Evolutionary conservation across 2,329 filamentous ascomycete genomes (phyloP), one percentile per base, ranked within the genome.

Genomic region (Fusarium redolens): DNA sequence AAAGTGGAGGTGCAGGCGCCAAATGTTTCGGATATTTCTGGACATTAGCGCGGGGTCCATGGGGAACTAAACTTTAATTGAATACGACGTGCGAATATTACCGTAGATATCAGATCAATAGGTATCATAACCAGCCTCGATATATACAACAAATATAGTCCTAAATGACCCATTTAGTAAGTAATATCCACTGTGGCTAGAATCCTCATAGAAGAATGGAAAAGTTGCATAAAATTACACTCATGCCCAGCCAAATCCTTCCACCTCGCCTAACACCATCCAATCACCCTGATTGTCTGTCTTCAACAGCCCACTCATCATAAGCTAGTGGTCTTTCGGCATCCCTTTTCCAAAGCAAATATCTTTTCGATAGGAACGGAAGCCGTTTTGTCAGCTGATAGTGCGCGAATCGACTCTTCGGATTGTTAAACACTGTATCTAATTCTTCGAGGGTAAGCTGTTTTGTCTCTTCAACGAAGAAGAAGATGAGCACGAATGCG

Each of bases 381-480:
- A 83, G 65, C 57, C 83, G 81, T 17, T 70, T 57, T 0, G 65
- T 50, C 4, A 82, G 43, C 70, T 85, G 83, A 56, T 82, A 81
- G 7, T 69, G 71, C 31, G 82, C 80, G 57, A 85, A 85, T 11
- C 75, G 73, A n/a, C 76, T 71, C 71, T 85, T 85, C 14, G 78
- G 58, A 1, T 43, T 54, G 25, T 57, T 57, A 41, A 75, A 77
- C 22, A 78, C 40, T 77, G 76, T 35, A 61, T 79, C 75, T 3
- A 79, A 22, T 31, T 86, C 84, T 70, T 86, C 84, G 2, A 86
- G 79, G 0, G 82, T 85, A n/a, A 83, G 80, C 66, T 84, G 83
- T 78, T 86, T 85, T 3, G 85, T 86, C 76, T 86, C 85, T 22
- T 84, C 83, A 2, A 86, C 83, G 58, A 86, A 80, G 69, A 84